phyloP scores from a whole-genome alignment of 2,329 filamentous ascomycete species.

The Botryotinia narcissicola region DNA sequence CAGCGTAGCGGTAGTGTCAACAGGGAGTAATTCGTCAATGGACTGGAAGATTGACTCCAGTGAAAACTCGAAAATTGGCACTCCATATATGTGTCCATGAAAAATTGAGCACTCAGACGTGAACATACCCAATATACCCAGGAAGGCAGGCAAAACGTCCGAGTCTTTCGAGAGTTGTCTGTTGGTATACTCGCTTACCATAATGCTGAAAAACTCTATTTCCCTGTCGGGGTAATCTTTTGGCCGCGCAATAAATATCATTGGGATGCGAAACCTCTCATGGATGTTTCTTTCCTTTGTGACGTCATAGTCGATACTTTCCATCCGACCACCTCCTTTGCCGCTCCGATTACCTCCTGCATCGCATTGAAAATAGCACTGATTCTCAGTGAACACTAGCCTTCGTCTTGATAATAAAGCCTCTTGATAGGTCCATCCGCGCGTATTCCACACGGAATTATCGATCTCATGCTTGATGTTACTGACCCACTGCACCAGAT shows the following conservation, averaged over 20 bases:
- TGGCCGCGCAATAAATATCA: fast-evolving
- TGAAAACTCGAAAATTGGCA: background rate
- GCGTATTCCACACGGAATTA: background rate
- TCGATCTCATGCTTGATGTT: background rate
- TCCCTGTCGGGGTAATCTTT: background rate
- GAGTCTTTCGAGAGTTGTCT: background rate
- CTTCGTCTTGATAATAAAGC: background rate
- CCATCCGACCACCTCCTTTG: background rate
- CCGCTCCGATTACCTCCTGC: fast-evolving
- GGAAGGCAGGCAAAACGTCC: background rate
- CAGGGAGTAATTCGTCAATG: fast-evolving
- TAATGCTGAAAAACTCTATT: too few species aligned
- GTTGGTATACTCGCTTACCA: fast-evolving
- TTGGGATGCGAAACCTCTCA: fast-evolving
- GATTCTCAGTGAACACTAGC: background rate
- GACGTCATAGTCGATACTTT: background rate
- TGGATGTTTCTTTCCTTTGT: fast-evolving
- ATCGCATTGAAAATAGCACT: background rate
- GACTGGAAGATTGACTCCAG: background rate
- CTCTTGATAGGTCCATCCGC: background rate
- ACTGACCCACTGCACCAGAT: background rate
- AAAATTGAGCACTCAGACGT: fast-evolving
- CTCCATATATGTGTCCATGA: background rate
- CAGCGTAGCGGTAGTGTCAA: fast-evolving
- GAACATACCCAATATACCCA: background rate